Conservation (phyloP, 257 asterid species). For the Fraxinus cuspidata region DNA sequence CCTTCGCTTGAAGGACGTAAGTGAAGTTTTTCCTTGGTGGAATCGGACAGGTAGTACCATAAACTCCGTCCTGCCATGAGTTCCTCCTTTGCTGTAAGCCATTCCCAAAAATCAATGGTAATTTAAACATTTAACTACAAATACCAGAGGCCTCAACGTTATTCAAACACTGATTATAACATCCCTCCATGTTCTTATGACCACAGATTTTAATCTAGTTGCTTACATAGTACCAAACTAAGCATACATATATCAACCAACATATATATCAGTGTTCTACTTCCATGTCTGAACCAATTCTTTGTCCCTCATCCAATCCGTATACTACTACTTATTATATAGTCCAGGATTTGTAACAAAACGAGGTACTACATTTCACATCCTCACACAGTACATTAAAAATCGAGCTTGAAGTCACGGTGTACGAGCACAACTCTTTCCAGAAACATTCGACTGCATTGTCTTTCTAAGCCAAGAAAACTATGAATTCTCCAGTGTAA, state of each 20-base stretch:
- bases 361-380: background rate
- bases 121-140: no score
- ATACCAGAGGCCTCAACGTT: no score
- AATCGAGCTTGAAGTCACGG: background rate
- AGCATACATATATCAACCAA: no score
- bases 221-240: no score
- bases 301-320: background rate
- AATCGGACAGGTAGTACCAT: constrained; percentile 87
- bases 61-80: constrained; percentile 90
- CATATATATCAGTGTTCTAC: no score
- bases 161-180: no score
- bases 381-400: background rate
- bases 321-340: background rate
- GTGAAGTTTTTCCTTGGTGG: constrained; percentile 81
- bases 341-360: background rate
- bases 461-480: background rate
- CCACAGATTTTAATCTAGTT: no score
- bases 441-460: no score
- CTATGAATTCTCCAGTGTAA: background rate
- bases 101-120: constrained; percentile 48
- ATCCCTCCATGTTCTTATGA: no score
- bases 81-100: constrained; percentile 93
- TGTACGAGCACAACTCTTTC: background rate
- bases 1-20: constrained; percentile 84
- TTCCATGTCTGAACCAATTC: no score